phyloP scores from a whole-genome alignment of 805 yeast genomes.

The Grigorovia jiainica region DNA sequence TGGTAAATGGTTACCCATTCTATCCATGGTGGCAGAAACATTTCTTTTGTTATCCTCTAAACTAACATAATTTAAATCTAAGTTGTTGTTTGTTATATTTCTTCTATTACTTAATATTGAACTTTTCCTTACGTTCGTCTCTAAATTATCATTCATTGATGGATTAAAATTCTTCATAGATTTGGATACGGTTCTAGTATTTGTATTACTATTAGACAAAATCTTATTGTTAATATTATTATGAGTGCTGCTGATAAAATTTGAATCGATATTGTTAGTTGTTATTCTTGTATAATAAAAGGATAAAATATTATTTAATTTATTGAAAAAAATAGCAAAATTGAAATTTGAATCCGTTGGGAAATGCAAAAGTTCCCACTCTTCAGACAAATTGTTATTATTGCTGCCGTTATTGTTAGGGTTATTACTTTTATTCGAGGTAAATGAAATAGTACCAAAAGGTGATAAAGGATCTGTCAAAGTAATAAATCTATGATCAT shows the following conservation, averaged over 20 bases:
- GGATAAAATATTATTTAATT: slow-evolving; percentile 8
- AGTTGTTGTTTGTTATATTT: slow-evolving; percentile 2
- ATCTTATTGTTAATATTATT: too few relatives aligned
- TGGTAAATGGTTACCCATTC: slow-evolving; percentile 17
- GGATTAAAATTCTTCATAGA: neutral
- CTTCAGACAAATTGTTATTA: slow-evolving; percentile 27
- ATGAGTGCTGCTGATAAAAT: neutral
- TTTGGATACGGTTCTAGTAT: neutral
- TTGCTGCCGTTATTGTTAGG: slow-evolving; percentile 18
- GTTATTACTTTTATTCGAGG: slow-evolving; percentile 43
- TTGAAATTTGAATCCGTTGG: slow-evolving; percentile 23
- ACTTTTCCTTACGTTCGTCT: neutral
- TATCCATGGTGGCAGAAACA: slow-evolving; percentile 24
- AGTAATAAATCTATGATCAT: slow-evolving; percentile 43
- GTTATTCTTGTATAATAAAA: slow-evolving; percentile 21
- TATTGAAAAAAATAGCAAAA: slow-evolving; percentile 20
- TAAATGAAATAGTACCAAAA: slow-evolving; percentile 59
- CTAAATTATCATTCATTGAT: neutral
- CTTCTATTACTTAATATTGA: neutral
- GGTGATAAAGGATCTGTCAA: slow-evolving; percentile 68
- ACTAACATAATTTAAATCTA: neutral
- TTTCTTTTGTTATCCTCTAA: slow-evolving; percentile 11
- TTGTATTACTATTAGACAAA: too few relatives aligned
- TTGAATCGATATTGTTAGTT: neutral
- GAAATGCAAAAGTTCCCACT: slow-evolving; percentile 17